A percentile compares a stretch with the other conserved stretches of the same genome.
Conservation (phyloP, 306 rosid genomes). For the Mimosa pudica region DNA sequence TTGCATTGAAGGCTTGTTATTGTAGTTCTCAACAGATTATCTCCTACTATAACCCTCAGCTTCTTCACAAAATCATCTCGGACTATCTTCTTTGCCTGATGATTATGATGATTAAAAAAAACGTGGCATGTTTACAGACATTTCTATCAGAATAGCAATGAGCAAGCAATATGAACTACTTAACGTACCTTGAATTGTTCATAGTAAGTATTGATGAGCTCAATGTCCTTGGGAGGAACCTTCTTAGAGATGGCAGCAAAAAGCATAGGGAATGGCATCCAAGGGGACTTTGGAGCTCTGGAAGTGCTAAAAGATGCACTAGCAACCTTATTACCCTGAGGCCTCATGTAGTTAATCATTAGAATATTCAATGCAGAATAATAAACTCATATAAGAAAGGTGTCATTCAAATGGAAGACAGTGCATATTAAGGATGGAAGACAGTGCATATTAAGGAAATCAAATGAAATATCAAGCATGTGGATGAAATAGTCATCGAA, state of each 20-base stretch:
- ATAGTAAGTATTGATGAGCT: conserved; percentile 50
- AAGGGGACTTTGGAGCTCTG: conserved; percentile 73
- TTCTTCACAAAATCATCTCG: conserved; percentile 70
- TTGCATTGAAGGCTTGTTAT: conserved; percentile 65
- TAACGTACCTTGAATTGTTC: conserved; percentile 62
- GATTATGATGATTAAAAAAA: neutral
- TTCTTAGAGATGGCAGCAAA: conserved; percentile 63
- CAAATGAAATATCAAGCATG: neutral
- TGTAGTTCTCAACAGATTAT: conserved; percentile 65
- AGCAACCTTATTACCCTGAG: conserved; percentile 47
- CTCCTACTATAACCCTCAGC: conserved; percentile 74
- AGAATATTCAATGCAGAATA: conserved; percentile 21
- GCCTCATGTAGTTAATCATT: conserved; percentile 27
- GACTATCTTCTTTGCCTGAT: conserved; percentile 60
- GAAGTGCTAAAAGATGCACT: conserved; percentile 42
- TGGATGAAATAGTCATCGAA: neutral
- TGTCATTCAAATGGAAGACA: neutral
- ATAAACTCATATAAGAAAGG: neutral
- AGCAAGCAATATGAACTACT: conserved; percentile 16
- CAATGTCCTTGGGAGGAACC: conserved; percentile 63
- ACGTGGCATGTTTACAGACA: neutral
- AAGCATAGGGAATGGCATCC: conserved; percentile 88
- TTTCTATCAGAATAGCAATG: conserved; percentile 1
- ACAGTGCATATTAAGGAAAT: neutral
- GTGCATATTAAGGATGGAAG: neutral